Base-by-base conservation (phyloP, 1,284 basidiomycete species). In the Microbotryum scabiosae region DNA sequence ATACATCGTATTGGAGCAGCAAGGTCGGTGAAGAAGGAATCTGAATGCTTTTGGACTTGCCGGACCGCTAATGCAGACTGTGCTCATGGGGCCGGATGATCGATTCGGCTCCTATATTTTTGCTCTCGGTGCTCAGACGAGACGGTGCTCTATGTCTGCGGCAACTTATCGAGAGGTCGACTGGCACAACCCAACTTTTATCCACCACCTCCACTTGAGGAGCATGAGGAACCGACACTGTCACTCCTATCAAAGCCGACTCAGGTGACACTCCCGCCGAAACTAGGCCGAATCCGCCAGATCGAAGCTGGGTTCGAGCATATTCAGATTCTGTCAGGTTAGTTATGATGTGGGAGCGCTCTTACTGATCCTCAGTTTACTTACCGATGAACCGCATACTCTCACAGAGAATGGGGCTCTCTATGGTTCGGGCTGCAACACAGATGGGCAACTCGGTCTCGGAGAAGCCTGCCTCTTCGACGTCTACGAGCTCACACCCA, bases 361-460 rank as follows among this genome's bases (percentile, higher is more conserved):
- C 5, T 12, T 18, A 30, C 5, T 25, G n/a, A 3, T 20, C 26
- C 44, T 3, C 20, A 32, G 5, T n/a, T 32, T 18, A n/a, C 20
- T 14, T 8, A 4, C 18, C 2, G 14, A 4, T 2, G 49, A 25
- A 21, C n/a, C 5, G 1, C 3, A 1, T 51, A 1, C 5, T 49
- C 16, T 6, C 3, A 6, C 52, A 70, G 69, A 68, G 41, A n/a
- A 55, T 18, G 70, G 70, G 41, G 30, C 63, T 0, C 16, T 70
- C 30, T 67, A 53, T 26, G 70, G 67, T 2, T 56, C 67, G 2
- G 70, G 70, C 48, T 68, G 69, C 63, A 70, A 70, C 51, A 71
- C 70, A 7, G 70, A 71, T 45, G 67, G 65, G 2, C 70, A 71
- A 53, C 60, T 71, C 21, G 67, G 64, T 0, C 61, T 63, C 49